Evolutionary conservation across 768 basidiomycete genomes (phyloP), one percentile per base, ranked within the genome.

Genomic region (Mrakia frigida): DNA sequence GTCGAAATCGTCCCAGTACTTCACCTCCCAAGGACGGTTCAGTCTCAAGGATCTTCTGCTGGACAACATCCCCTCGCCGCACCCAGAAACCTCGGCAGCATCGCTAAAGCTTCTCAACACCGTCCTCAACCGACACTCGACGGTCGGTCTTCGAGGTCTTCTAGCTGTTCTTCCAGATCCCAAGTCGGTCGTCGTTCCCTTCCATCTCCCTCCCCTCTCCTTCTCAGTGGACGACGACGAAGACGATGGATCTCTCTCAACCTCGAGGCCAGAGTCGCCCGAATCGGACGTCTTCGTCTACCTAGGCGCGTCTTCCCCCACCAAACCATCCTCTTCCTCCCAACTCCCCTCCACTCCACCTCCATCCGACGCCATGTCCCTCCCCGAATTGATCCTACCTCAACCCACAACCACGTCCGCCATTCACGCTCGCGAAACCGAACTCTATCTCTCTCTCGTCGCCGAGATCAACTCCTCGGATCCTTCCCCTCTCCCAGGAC

Each of bases 11-110:
- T 65, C 73, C 25, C 78, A 80, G 79, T 97, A 97, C 84, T 92
- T 93, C 82, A 93, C 90, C 1, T 89, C 92, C 0, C 88, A 91
- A 84, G 92, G 91, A 18, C 88, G 94, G 25, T 98, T 94, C 85
- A 95, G 93, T 6, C 86, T 98, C 56, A 94, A 93, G 82, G 96
- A 98, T 80, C 87, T 98, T 46, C 84, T 98, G 11, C 80, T 92
- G 69, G 87, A 92, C 63, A 94, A 94, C 81, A 84, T 97, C 33
- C 86, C 87, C 33, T 93, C 92, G 7, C 85, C 85, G 73, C 87
- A 87, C 14, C 88, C 89, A 76, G 82, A 88, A 0, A 89, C 92
- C 0, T 87, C 87, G 1, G 90, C 90, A 0, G 88, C 92, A 14
- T 92, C 93, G 4, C 85, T 97, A 71, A 91, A 92, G 79, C 86